phyloP scores from a whole-genome alignment of 1,284 basidiomycete genomes.

The Pholiota adiposa region DNA sequence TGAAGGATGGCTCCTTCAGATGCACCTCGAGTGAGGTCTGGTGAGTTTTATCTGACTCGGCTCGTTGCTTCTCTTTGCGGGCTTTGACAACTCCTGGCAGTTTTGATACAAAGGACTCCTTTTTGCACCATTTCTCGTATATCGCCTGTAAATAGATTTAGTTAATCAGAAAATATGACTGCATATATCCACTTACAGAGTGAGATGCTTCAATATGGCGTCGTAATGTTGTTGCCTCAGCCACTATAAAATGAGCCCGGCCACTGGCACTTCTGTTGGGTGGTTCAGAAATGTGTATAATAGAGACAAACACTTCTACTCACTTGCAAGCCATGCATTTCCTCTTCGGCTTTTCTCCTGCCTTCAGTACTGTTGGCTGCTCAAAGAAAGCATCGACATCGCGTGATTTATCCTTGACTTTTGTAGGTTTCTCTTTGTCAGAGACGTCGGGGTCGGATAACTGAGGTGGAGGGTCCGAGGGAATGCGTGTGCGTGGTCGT shows the following conservation, averaged over 20 bases:
- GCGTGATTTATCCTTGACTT: background rate
- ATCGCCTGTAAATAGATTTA: background rate
- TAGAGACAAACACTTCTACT: background rate
- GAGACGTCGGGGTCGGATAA: background rate
- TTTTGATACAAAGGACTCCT: background rate
- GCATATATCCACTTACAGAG: background rate
- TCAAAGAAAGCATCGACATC: background rate
- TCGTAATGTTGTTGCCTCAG: background rate
- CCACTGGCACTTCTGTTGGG: background rate
- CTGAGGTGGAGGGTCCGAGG: background rate
- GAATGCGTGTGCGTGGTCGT: background rate
- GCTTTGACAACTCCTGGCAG: background rate
- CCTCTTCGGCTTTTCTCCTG: background rate
- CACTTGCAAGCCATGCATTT: background rate
- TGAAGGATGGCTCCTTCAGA: background rate
- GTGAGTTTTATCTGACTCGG: background rate
- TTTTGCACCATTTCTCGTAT: background rate
- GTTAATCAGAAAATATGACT: background rate
- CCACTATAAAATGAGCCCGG: background rate
- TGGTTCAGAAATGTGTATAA: no score
- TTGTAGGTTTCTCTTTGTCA: background rate
- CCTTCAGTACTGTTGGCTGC: background rate
- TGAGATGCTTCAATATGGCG: background rate
- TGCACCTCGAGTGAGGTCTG: conserved; percentile 12
- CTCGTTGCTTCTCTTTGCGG: background rate